Percentiles rank a stretch among this genome's conserved stretches.
These are phyloP conservation scores for Candida endomychidarum DNA, from an alignment of 805 yeast species.

Conservation along the genomic window DNA sequence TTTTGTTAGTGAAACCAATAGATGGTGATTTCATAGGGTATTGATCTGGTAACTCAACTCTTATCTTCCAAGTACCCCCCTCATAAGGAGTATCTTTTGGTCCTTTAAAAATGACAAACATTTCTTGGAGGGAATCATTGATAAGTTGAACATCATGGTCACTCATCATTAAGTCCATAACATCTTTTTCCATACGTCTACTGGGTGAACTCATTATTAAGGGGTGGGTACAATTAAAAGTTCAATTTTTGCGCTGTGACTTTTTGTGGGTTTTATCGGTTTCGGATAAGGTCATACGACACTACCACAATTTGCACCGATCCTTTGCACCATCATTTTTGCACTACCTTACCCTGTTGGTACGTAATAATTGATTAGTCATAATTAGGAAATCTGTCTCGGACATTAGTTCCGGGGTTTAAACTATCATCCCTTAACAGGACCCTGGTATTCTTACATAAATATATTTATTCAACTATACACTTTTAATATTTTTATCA, in stretches of 20 bases:
- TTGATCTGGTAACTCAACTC: constrained; percentile 92
- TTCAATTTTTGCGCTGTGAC: constrained; percentile 1
- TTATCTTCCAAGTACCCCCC: constrained; percentile 86
- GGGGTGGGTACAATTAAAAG: neutral
- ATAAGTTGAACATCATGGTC: constrained; percentile 83
- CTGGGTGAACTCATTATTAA: constrained; percentile 55
- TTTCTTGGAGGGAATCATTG: constrained; percentile 78
- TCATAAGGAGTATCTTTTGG: constrained; percentile 83
- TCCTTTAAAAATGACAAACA: constrained; percentile 80
- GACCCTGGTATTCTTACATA: no score
- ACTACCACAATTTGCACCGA: neutral
- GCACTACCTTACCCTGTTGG: no score
- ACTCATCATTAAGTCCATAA: constrained; percentile 95
- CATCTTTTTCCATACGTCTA: constrained; percentile 89
- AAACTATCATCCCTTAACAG: no score
- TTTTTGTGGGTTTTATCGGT: constrained; percentile 5
- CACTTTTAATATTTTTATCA: no score
- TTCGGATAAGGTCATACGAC: constrained; percentile 12
- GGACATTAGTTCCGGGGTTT: no score
- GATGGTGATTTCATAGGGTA: constrained; percentile 96
- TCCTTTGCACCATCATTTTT: neutral
- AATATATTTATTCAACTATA: no score
- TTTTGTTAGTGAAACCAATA: constrained; percentile 87
- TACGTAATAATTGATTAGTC: no score
- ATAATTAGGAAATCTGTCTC: no score